Evolutionary conservation across 352 stramenopile genomes (phyloP).

Genomic region (Phytophthora pluvialis): DNA sequence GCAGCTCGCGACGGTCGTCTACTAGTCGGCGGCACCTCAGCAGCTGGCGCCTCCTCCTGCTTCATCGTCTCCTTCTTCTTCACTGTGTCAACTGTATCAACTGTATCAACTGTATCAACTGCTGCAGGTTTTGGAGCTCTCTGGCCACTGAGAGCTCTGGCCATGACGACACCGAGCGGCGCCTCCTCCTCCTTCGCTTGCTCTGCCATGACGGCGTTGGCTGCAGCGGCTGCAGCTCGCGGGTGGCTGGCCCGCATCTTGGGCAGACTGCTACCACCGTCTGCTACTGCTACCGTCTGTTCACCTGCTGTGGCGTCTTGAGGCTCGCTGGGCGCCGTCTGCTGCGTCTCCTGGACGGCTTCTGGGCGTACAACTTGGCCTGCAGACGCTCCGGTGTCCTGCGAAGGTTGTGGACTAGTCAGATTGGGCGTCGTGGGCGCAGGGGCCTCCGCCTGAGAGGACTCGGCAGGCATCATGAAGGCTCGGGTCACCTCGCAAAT

Average conservation of each 20-base stretch:
- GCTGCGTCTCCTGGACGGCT: background rate
- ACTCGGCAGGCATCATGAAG: background rate
- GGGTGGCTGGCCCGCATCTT: slow-evolving; percentile 4
- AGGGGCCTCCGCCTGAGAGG: slow-evolving; percentile 5
- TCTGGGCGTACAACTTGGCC: background rate
- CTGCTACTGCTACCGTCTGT: background rate
- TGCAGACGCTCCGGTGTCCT: background rate
- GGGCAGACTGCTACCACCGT: background rate
- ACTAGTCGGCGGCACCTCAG: background rate
- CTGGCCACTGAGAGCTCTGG: background rate
- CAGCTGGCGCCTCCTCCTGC: background rate
- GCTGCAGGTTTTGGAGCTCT: background rate
- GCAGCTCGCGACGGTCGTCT: slow-evolving; percentile 27
- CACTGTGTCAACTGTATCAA: too few species aligned
- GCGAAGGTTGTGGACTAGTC: background rate
- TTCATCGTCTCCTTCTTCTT: too few species aligned
- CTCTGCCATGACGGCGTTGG: slow-evolving; percentile 16
- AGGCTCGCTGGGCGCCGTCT: background rate
- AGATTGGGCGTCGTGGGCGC: background rate
- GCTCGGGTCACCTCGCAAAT: background rate
- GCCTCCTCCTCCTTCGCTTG: slow-evolving; percentile 14
- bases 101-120: too few species aligned
- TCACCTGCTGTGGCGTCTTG: background rate
- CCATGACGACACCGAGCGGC: slow-evolving; percentile 5
- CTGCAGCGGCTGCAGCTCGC: slow-evolving; percentile 13